Base-by-base conservation (phyloP, 768 basidiomycete species). In the Lactifluus rugatus region DNA sequence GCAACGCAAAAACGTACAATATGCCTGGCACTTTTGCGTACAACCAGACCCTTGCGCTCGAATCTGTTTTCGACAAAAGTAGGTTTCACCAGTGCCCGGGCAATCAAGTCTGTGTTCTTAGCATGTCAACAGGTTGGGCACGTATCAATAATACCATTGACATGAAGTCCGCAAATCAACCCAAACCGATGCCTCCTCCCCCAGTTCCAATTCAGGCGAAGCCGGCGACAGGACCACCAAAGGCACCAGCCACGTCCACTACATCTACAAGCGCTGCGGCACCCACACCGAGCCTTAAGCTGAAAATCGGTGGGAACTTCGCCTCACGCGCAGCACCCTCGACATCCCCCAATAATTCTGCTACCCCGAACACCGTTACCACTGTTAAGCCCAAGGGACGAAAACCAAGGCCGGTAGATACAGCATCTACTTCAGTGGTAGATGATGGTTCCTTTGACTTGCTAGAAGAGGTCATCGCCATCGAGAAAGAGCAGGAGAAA, bases 1-100 rank as follows among this genome's bases (percentile, higher is more conserved):
- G 74, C 46, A 99, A 99, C 66, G 90, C 93, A 21, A 87, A 88
- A 67, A 75, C 76, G 17, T 99, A 95, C 75, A 98, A 96, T 67
- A 72, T 76, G 21, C 72, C 78, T 13, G 82, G 82, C 26, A 85
- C 82, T 54, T 85, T 78, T 55, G 89, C 86, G 8, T 82, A 88
- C 62, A 84, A 81, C 47, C 84, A 89, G 62, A 87, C 91, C 0
- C 75, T 87, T 39, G 76, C 78, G 26, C 72, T 97, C 41, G 90
- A 95, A 65, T 76, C 72, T 0, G 84, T 87, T 66, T 95, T 97
- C 64, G 87, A 95, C 63, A 90, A 88, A 73, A 78, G 93, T 93
- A 66, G 56, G 88, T 51, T 25, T 51, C 5, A 32, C 57, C 48
- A 45, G 6, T 31, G 50, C 59, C 19, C 48, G 46, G 47, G 21